Conservation (phyloP, 2,329 filamentous ascomycete genomes). For the Raffaelea ambrosiae region DNA sequence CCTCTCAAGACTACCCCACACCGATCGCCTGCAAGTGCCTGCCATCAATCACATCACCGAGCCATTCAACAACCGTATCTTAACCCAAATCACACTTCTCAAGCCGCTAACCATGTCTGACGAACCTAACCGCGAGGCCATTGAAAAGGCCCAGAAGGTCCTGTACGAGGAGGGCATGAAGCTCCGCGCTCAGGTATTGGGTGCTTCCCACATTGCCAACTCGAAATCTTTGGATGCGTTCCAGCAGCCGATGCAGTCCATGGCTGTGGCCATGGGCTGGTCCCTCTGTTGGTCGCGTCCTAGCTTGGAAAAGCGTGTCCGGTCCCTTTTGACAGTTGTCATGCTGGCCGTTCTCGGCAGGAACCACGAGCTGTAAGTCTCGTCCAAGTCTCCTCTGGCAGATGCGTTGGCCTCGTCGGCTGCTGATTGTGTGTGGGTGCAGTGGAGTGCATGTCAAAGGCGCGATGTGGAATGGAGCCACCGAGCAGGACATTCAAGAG, state of each 20-base stretch:
- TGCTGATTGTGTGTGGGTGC: neutral
- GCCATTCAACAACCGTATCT: too few relatives aligned
- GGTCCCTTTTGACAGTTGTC: constrained; percentile 1
- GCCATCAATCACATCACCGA: too few relatives aligned
- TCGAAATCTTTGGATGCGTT: neutral
- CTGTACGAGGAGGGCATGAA: constrained; percentile 5
- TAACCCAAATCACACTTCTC: too few relatives aligned
- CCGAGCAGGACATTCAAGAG: constrained; percentile 4
- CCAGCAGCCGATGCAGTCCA: constrained; percentile 2
- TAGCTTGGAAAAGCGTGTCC: constrained; percentile 2
- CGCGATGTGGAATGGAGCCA: constrained; percentile 3
- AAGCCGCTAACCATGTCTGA: neutral
- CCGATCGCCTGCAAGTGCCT: too few relatives aligned
- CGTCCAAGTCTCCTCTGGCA: neutral
- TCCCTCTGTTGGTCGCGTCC: constrained; percentile 4
- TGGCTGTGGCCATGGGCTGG: constrained; percentile 4
- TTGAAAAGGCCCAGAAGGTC: constrained; percentile 1
- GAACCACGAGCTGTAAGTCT: constrained; percentile 4
- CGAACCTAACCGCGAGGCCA: constrained; percentile 1
- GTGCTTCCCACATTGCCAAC: constrained; percentile 2
- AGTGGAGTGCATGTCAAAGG: constrained; percentile 3
- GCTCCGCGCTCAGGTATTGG: constrained; percentile 1
- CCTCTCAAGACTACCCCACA: neutral
- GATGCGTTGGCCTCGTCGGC: neutral
- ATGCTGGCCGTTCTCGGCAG: constrained; percentile 3